Evolutionary conservation across 108 stramenopile species (phyloP), one percentile per base, ranked within the genome.

Genomic region (Nitzschia palea): DNA sequence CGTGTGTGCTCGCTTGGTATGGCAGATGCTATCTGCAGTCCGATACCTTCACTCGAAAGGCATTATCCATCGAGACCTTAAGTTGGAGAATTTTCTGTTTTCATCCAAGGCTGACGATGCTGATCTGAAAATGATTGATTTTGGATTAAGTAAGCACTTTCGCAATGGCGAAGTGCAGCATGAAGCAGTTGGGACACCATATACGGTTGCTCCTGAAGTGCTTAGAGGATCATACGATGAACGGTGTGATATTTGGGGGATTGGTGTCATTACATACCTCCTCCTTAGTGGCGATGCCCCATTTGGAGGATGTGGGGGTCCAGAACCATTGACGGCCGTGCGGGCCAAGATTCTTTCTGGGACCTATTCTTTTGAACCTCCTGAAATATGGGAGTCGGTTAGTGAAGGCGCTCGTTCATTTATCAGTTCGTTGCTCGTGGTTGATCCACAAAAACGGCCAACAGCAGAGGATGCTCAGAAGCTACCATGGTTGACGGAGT

Each of bases 21-120:
- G 90, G 64, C 90, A 90, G 62, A 95, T 95, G 91, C 65, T 95
- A 33, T 77, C 78, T 62, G 86, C 93, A 18, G 76, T 97, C 17
- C 76, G 86, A 15, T 97, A 97, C 62, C 74, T 93, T 62, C 96
- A 97, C 71, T 80, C 80, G 47, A 86, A 92, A 58, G 90, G 88
- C n/a, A 92, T 97, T 53, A 86, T 90, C 54, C 90, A 94, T 63
- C 78, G 87, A 9, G 84, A 87, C 71, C 66, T 95, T 17, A 96
- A 97, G 71, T 85, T 95, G 32, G 96, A 96, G 53, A 98, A 97
- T 66, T 97, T 96, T 63, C 72, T 97, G 35, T 91, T 97, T 58
- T 81, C 83, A 29, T 72, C 63, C 40, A 69, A 44, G 30, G 71
- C 76, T 8, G 71, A 72, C 8, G 80, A 85, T 30, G 63, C 86